Evolutionary conservation across 2,329 filamentous ascomycete genomes (phyloP), one percentile per base, ranked within the genome.

Genomic region (Drechslerella coelobrocha): DNA sequence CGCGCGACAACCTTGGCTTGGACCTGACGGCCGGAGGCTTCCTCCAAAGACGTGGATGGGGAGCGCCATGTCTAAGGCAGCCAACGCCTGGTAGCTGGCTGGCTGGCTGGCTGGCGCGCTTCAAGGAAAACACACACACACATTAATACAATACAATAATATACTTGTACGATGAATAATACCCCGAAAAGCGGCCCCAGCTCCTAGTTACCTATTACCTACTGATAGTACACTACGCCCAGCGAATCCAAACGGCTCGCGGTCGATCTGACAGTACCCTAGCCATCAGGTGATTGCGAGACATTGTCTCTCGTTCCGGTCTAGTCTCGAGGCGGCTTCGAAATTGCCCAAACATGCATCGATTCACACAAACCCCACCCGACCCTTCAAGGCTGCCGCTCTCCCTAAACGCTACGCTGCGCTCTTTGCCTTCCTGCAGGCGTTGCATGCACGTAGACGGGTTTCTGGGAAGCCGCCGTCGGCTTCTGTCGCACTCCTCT

Each of bases 381-480:
- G n/a, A 39, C 34, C 34, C 4, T 39, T n/a, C 34, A 39, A 39
- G 34, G 34, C 34, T 39, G 34, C 34, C 4, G 34, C 34, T 14
- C 5, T 39, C 17, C 34, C 34, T n/a, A 39, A 39, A 39, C 34
- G 34, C n/a, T n/a, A n/a, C n/a, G n/a, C n/a, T 39, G 34, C 34
- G 34, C 34, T 39, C 34, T n/a, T 39, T 39, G 34, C 34, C 34
- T 39, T 39, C 34, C 34, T 39, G 34, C 34, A 39, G n/a, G 34
- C 12, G 34, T 39, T 39, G 12, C 34, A 39, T 39, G 34, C 54
- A 12, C 39, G 56, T 68, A 54, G 63, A 68, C 63, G 55, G 47
- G 50, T 59, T 31, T 59, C 56, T 60, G 56, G 62, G 63, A 68
- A 68, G 63, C 63, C 56, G 56, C 63, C 63, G 63, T 68, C 63